Percentiles rank a stretch among this genome's conserved stretches.
phyloP scores from a whole-genome alignment of 192 early-diverging fungal genomes.

The Podila minutissima region DNA sequence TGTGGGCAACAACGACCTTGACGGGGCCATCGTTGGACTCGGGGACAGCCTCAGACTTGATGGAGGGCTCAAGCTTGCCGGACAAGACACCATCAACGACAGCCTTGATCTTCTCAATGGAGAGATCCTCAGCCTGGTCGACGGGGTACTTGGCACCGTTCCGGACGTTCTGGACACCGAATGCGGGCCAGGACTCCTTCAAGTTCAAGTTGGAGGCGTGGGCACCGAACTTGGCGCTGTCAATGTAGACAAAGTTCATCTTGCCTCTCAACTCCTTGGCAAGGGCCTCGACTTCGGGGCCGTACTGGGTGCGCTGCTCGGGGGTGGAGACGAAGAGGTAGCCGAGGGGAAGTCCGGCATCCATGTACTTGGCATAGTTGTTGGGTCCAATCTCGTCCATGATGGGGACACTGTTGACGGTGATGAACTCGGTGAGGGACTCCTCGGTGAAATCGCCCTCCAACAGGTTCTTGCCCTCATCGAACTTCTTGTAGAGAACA shows the following conservation, averaged over 20 bases:
- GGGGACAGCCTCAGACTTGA: constrained; percentile 87
- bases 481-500: constrained; percentile 91
- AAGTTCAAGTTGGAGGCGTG: constrained; percentile 92
- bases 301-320: constrained; percentile 67
- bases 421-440: constrained; percentile 75
- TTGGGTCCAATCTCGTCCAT: constrained; percentile 91
- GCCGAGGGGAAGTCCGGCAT: constrained; percentile 87
- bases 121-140: constrained; percentile 74
- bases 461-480: constrained; percentile 84
- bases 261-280: constrained; percentile 91
- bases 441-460: constrained; percentile 66
- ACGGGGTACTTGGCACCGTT: constrained; percentile 88
- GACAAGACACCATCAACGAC: constrained; percentile 74
- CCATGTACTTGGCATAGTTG: constrained; percentile 90
- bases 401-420: constrained; percentile 81
- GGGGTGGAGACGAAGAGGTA: constrained; percentile 85
- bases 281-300: constrained; percentile 70
- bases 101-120: constrained; percentile 60
- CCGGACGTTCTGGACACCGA: constrained; percentile 86
- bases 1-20: constrained; percentile 87
- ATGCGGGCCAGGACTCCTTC: constrained; percentile 92
- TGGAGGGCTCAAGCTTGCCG: constrained; percentile 76
- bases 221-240: constrained; percentile 84
- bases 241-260: constrained; percentile 91
- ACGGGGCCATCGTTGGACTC: constrained; percentile 89